These are phyloP conservation scores for Picea glauca DNA, from an alignment of 75 land plant genomes.

Conservation along the genomic window DNA sequence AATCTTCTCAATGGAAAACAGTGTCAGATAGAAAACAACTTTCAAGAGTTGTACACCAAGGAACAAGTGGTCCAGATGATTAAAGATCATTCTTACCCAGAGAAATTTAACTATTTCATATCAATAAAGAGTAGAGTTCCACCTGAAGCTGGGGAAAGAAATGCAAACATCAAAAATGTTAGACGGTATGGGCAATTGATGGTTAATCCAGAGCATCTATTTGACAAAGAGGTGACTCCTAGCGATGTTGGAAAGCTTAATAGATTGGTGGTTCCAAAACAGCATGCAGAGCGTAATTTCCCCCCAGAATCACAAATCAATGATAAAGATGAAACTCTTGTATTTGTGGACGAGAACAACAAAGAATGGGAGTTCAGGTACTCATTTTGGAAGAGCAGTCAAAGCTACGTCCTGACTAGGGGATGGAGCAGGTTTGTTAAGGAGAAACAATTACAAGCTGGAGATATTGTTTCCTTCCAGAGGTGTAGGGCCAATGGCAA, in stretches of 20 bases:
- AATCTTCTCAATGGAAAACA: slow-evolving; percentile 25
- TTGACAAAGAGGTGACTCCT: slow-evolving; percentile 46
- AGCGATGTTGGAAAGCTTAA: slow-evolving; percentile 59
- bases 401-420: slow-evolving; percentile 31
- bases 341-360: slow-evolving; percentile 12
- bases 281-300: slow-evolving; percentile 31
- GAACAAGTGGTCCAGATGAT: slow-evolving; percentile 52
- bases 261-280: slow-evolving; percentile 49
- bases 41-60: slow-evolving; percentile 22
- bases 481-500: neutral
- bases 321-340: neutral
- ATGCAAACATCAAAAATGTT: too few species aligned
- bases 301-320: slow-evolving; percentile 8
- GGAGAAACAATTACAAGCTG: slow-evolving; percentile 14
- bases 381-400: slow-evolving; percentile 41
- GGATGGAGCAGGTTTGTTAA: slow-evolving; percentile 38
- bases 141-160: too few species aligned
- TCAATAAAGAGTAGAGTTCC: too few species aligned
- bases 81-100: slow-evolving; percentile 22
- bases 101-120: neutral
- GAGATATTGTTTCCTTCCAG: slow-evolving; percentile 20
- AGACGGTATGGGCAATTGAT: too few species aligned
- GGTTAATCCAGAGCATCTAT: slow-evolving; percentile 13
- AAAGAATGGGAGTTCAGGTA: slow-evolving; percentile 26
- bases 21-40: slow-evolving; percentile 18